Percentiles rank a stretch among this genome's conserved stretches.
phyloP scores from a whole-genome alignment of 805 yeast genomes.

The Kodamaea fukazawae region DNA sequence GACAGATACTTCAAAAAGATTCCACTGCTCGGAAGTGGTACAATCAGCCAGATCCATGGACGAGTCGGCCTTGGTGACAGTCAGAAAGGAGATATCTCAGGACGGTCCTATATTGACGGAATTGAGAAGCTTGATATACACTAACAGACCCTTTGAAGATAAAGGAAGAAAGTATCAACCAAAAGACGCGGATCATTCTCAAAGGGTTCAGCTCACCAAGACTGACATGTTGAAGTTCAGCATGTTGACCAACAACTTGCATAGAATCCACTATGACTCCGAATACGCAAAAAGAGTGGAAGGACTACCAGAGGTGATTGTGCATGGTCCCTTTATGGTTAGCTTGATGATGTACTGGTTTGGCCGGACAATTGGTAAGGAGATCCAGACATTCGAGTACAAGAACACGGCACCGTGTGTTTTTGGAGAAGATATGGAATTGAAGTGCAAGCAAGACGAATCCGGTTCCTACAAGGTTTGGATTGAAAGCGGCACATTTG shows the following conservation, averaged over 20 bases:
- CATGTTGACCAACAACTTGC: conserved; percentile 78
- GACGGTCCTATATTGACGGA: conserved; percentile 43
- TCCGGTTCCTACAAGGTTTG: not conserved
- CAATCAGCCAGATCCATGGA: conserved; percentile 34
- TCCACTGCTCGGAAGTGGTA: conserved; percentile 54
- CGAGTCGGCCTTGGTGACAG: conserved; percentile 49
- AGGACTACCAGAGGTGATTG: conserved; percentile 56
- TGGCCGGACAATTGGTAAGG: conserved; percentile 9
- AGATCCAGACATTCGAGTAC: conserved; percentile 41
- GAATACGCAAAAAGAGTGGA: conserved; percentile 54
- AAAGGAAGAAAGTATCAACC: not conserved
- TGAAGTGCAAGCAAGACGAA: conserved; percentile 6
- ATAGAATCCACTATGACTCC: conserved; percentile 73
- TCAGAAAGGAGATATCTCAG: conserved; percentile 47
- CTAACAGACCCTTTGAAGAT: conserved; percentile 36
- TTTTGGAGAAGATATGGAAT: conserved; percentile 33
- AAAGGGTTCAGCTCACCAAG: conserved; percentile 34
- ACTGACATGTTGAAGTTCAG: conserved; percentile 60
- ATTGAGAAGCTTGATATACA: conserved; percentile 58
- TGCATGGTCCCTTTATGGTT: conserved; percentile 80
- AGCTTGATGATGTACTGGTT: conserved; percentile 59
- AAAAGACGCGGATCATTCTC: not conserved
- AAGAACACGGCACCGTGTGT: conserved; percentile 51
- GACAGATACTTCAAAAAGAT: not conserved
- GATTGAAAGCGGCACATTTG: not conserved